Percentiles rank a stretch among this genome's conserved stretches.
These are phyloP conservation scores for Trichoderma arundinaceum DNA, from an alignment of 2,329 filamentous ascomycete genomes.

Conservation along the genomic window DNA sequence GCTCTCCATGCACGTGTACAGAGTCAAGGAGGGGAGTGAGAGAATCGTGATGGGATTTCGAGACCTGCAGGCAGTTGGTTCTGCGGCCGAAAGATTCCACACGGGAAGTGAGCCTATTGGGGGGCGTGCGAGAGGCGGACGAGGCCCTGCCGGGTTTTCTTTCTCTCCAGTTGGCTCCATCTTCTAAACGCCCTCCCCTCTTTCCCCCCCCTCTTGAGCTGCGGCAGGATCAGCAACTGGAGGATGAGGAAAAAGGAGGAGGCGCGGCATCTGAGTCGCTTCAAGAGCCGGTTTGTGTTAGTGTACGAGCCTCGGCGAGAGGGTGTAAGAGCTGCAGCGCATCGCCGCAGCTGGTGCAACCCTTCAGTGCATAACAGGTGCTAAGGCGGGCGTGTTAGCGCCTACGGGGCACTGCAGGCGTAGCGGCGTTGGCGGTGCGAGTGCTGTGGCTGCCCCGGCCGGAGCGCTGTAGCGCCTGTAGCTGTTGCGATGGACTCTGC, in stretches of 20 bases:
- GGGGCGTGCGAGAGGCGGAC: too few species aligned
- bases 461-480: slow-evolving; percentile 8
- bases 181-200: too few species aligned
- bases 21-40: too few species aligned
- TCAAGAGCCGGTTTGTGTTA: slow-evolving; percentile 8
- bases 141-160: background rate
- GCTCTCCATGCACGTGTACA: too few species aligned
- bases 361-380: too few species aligned
- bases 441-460: background rate
- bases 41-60: too few species aligned
- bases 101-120: too few species aligned
- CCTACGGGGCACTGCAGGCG: background rate
- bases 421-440: background rate
- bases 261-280: slow-evolving; percentile 1
- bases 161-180: too few species aligned
- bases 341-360: background rate
- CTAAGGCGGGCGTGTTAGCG: too few species aligned
- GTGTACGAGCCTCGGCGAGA: background rate
- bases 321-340: background rate
- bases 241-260: background rate
- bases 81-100: too few species aligned
- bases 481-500: background rate
- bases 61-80: too few species aligned
- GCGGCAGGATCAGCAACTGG: background rate
- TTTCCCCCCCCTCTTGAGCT: background rate